These are phyloP conservation scores for Acorus gramineus DNA, from an alignment of 106 monocot species.

Conservation along the genomic window DNA sequence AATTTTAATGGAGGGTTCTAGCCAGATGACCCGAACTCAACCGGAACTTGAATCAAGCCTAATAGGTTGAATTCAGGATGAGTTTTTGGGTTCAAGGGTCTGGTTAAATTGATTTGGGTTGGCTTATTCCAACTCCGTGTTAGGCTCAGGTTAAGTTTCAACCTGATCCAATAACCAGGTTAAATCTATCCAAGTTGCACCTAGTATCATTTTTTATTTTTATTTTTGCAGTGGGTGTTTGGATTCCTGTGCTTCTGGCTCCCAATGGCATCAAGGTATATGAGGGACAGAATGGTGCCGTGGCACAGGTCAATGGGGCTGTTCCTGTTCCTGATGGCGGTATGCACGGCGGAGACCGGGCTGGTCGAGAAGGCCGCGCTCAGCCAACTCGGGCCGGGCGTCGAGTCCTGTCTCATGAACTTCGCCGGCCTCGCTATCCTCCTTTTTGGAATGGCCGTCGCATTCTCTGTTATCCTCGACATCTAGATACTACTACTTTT, in stretches of 20 bases:
- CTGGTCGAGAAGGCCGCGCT: slow-evolving; percentile 12
- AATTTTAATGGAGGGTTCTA: too few species aligned
- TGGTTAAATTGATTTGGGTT: too few species aligned
- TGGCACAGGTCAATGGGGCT: slow-evolving; percentile 30
- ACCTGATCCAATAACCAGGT: too few species aligned
- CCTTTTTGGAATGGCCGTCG: slow-evolving; percentile 18
- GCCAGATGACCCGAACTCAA: too few species aligned
- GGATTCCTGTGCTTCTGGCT: slow-evolving; percentile 19
- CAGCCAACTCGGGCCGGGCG: neutral
- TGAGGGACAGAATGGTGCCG: slow-evolving; percentile 14
- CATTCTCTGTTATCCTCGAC: too few species aligned
- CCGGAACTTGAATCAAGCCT: too few species aligned
- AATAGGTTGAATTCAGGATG: too few species aligned
- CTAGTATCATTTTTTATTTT: neutral
- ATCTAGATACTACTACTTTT: too few species aligned
- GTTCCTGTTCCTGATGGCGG: slow-evolving; percentile 19
- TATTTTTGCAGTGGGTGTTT: slow-evolving; percentile 19
- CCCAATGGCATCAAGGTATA: slow-evolving; percentile 4
- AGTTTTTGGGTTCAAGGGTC: too few species aligned
- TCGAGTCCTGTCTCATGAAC: slow-evolving; percentile 18
- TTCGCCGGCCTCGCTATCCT: slow-evolving; percentile 27
- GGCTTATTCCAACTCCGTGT: too few species aligned
- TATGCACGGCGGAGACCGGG: slow-evolving; percentile 24
- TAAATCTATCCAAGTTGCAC: too few species aligned
- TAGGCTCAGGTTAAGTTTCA: too few species aligned